phyloP scores from a whole-genome alignment of 495 filamentous ascomycete species.

The Friedmanniomyces simplex region DNA sequence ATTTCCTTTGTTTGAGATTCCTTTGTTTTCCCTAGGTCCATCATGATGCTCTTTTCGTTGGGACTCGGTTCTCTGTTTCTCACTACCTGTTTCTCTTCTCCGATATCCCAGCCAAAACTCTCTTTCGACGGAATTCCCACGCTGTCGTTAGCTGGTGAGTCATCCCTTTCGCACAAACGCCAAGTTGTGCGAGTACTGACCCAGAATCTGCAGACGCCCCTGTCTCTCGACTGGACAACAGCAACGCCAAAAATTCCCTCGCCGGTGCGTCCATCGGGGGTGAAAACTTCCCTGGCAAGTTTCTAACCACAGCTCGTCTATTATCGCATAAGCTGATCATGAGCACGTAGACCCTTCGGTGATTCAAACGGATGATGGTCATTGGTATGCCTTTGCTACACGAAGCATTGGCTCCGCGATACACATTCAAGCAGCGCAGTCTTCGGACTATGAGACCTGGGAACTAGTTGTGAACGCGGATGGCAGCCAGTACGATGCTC shows the following conservation, averaged over 20 bases:
- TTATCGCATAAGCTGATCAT: neutral
- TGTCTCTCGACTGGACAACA: neutral
- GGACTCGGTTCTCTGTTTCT: neutral
- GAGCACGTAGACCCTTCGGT: constrained; percentile 7
- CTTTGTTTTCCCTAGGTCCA: neutral
- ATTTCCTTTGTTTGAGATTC: neutral
- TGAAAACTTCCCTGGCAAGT: constrained; percentile 13
- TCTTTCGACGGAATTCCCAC: neutral
- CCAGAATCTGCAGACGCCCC: neutral
- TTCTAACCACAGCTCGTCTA: no score
- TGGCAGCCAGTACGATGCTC: constrained; percentile 13
- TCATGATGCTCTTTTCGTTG: neutral
- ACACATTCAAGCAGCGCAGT: constrained; percentile 17
- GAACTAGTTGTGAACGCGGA: constrained; percentile 1
- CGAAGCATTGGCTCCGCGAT: constrained; percentile 6
- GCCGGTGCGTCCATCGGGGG: neutral
- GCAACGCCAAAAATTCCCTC: neutral
- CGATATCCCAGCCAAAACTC: neutral
- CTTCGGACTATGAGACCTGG: constrained; percentile 17
- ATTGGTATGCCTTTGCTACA: constrained; percentile 23
- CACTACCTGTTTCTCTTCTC: neutral
- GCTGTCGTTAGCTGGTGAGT: neutral
- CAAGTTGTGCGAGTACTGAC: neutral
- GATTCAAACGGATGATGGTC: constrained; percentile 8
- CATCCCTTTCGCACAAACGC: neutral